Percentiles rank a stretch among this genome's conserved stretches.
These are phyloP conservation scores for Termitomyces sp. DNA, from an alignment of 768 basidiomycete genomes.

Conservation along the genomic window DNA sequence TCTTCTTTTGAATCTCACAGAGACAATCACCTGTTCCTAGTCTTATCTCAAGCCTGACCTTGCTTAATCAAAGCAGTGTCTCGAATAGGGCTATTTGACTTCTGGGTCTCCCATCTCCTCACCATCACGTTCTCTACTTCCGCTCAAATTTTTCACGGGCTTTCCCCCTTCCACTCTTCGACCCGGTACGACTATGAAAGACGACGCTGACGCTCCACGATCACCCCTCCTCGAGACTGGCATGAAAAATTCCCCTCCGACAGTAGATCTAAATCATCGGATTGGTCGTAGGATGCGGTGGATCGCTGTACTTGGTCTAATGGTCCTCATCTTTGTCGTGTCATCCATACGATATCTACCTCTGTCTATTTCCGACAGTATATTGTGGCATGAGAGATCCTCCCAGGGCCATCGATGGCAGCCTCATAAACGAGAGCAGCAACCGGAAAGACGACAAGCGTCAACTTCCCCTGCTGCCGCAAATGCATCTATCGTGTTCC, in stretches of 20 bases:
- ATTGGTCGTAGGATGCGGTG: slow-evolving; percentile 40
- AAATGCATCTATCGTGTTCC: slow-evolving; percentile 10
- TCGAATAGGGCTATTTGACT: slow-evolving; percentile 4
- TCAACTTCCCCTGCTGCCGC: slow-evolving; percentile 7
- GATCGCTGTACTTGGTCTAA: slow-evolving; percentile 52
- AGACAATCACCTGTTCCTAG: neutral
- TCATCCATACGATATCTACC: slow-evolving; percentile 46
- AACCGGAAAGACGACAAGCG: slow-evolving; percentile 13
- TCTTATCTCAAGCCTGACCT: slow-evolving; percentile 3
- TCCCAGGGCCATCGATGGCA: slow-evolving; percentile 28
- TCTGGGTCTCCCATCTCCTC: slow-evolving; percentile 1
- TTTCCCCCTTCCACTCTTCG: slow-evolving; percentile 8
- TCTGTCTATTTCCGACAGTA: slow-evolving; percentile 17
- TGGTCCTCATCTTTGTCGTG: slow-evolving; percentile 50
- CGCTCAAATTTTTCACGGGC: neutral
- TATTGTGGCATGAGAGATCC: slow-evolving; percentile 24
- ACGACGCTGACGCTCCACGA: slow-evolving; percentile 1
- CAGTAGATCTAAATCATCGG: slow-evolving; percentile 29
- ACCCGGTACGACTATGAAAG: slow-evolving; percentile 3
- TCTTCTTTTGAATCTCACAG: neutral
- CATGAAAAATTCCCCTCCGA: slow-evolving; percentile 1
- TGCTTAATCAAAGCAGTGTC: slow-evolving; percentile 8
- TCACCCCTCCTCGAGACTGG: slow-evolving; percentile 9
- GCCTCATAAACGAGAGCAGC: slow-evolving; percentile 36
- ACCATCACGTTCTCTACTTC: slow-evolving; percentile 12